Percentiles rank a stretch among this genome's conserved stretches.
phyloP scores from a whole-genome alignment of 306 rosid genomes.

The Vicia villosa region DNA sequence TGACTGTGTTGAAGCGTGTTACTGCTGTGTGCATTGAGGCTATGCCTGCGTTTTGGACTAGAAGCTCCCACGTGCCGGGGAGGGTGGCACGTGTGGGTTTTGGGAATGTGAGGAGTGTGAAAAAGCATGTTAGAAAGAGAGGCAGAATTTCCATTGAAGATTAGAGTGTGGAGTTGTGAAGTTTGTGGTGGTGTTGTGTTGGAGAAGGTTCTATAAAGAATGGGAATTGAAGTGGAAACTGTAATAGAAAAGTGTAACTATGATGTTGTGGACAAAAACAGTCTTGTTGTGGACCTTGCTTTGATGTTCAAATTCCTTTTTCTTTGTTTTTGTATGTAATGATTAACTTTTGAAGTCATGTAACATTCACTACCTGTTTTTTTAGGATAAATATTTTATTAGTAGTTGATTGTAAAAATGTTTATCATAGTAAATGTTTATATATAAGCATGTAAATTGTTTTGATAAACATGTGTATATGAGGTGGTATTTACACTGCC shows the following conservation, averaged over 20 bases:
- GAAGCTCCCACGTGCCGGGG: slow-evolving; percentile 89
- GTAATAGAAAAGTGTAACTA: neutral
- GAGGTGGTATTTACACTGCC: no score
- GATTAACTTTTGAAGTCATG: no score
- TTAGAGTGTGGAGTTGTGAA: slow-evolving; percentile 8
- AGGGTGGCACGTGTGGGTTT: slow-evolving; percentile 52
- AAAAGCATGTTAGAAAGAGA: neutral
- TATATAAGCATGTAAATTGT: no score
- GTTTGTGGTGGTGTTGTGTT: slow-evolving; percentile 1
- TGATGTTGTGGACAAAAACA: neutral
- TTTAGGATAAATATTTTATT: no score
- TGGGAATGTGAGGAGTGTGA: slow-evolving; percentile 1
- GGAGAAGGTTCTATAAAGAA: slow-evolving; percentile 31
- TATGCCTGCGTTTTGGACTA: slow-evolving; percentile 69
- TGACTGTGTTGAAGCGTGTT: slow-evolving; percentile 80
- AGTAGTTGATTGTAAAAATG: no score
- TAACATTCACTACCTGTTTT: no score
- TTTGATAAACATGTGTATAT: no score
- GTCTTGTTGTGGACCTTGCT: neutral
- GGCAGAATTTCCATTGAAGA: slow-evolving; percentile 27
- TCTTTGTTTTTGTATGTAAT: neutral
- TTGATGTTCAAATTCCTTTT: neutral
- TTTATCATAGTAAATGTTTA: no score
- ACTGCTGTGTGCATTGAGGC: slow-evolving; percentile 96
- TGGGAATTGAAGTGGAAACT: neutral